Percentiles rank a stretch among this genome's conserved stretches.
phyloP scores from a whole-genome alignment of 2,329 filamentous ascomycete genomes.

The Exophiala oligosperma region DNA sequence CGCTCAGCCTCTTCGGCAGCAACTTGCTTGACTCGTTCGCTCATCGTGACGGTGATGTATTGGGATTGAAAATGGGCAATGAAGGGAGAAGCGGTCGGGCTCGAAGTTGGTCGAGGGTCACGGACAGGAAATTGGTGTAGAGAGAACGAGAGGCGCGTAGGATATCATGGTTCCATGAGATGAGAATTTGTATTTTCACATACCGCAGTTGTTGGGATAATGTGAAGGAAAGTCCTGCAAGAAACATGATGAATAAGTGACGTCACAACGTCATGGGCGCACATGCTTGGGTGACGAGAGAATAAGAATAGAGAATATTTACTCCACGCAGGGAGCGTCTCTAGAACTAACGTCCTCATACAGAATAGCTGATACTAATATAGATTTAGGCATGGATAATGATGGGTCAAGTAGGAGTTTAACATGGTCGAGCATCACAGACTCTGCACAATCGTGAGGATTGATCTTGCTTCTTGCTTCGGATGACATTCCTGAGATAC shows the following conservation, averaged over 20 bases:
- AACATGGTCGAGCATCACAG: too few species aligned
- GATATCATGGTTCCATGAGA: too few species aligned
- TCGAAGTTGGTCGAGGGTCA: too few species aligned
- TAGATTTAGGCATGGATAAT: too few species aligned
- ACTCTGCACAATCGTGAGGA: too few species aligned
- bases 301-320: background rate
- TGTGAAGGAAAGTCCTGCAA: background rate
- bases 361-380: too few species aligned
- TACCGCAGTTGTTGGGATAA: background rate
- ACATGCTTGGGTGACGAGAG: too few species aligned
- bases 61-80: background rate
- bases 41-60: background rate
- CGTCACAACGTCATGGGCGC: background rate
- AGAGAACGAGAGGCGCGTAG: too few species aligned
- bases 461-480: background rate
- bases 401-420: too few species aligned
- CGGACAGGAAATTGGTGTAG: too few species aligned
- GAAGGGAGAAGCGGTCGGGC: too few species aligned
- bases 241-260: background rate
- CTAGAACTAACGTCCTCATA: too few species aligned
- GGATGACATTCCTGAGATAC: background rate
- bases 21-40: conserved; percentile 56
- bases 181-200: background rate
- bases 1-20: conserved; percentile 70
- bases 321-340: background rate